Evolutionary conservation across 192 early-diverging fungal species (phyloP).

Genomic region (Phycomyces nitens): DNA sequence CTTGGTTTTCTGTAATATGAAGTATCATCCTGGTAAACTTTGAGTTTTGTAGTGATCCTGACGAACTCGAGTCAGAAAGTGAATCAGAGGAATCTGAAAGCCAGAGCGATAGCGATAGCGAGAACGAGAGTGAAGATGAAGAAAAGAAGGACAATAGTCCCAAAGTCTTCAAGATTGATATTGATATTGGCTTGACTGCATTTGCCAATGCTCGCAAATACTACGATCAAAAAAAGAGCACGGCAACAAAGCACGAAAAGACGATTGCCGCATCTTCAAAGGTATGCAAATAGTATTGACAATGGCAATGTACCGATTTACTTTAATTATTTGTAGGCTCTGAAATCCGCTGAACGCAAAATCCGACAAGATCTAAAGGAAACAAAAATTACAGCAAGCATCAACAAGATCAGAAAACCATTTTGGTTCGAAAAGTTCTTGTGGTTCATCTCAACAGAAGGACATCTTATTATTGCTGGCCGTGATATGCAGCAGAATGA

Average conservation of each 20-base stretch:
- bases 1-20: conserved; percentile 9
- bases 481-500: conserved; percentile 94
- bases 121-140: conserved; percentile 27
- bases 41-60: conserved; percentile 48
- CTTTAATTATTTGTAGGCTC: conserved; percentile 45
- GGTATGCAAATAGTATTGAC: conserved; percentile 20
- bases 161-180: conserved; percentile 57
- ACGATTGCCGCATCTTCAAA: conserved; percentile 80
- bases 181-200: conserved; percentile 86
- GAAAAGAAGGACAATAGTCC: conserved; percentile 32
- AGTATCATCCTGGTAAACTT: conserved; percentile 20
- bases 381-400: conserved; percentile 69
- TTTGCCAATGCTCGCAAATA: conserved; percentile 88
- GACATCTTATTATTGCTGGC: conserved; percentile 90
- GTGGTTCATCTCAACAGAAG: conserved; percentile 93
- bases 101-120: conserved; percentile 39
- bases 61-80: conserved; percentile 40
- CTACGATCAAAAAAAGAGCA: conserved; percentile 82
- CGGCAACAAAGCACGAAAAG: conserved; percentile 86
- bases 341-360: conserved; percentile 89
- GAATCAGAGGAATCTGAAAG: conserved; percentile 37
- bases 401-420: conserved; percentile 84
- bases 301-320: too few species aligned
- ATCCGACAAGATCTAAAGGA: conserved; percentile 78
- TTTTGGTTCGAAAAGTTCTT: conserved; percentile 99